A percentile compares a stretch with the other conserved stretches of the same genome.
These are phyloP conservation scores for Pichia sporocuriosa DNA, from an alignment of 805 yeast genomes.

Conservation along the genomic window DNA sequence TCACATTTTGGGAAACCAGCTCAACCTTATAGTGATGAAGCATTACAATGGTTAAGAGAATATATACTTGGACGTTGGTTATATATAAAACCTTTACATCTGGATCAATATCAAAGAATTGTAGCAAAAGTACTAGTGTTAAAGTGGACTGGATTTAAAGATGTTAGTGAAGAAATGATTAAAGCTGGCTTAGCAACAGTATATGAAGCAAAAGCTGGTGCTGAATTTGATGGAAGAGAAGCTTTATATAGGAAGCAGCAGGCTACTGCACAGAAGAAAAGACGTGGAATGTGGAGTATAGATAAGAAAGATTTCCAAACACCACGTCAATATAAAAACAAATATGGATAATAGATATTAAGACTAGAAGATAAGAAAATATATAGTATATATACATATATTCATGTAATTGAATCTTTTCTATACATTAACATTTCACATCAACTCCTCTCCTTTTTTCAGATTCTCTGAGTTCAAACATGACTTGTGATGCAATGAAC, in stretches of 20 bases:
- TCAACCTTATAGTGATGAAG: slow-evolving; percentile 82
- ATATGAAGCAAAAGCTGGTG: slow-evolving; percentile 75
- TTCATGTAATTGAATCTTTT: neutral
- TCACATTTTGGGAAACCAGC: slow-evolving; percentile 92
- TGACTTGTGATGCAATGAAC: slow-evolving; percentile 82
- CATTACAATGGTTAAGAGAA: slow-evolving; percentile 65
- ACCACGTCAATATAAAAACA: slow-evolving; percentile 73
- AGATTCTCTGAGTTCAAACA: slow-evolving; percentile 86
- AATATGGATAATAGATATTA: slow-evolving; percentile 21
- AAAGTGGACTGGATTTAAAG: slow-evolving; percentile 63
- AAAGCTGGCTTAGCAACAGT: slow-evolving; percentile 77
- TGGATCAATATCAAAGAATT: slow-evolving; percentile 86
- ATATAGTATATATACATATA: neutral
- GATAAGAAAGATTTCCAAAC: slow-evolving; percentile 39
- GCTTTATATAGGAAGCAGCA: slow-evolving; percentile 53
- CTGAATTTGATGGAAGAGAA: slow-evolving; percentile 82
- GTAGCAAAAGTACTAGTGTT: slow-evolving; percentile 67
- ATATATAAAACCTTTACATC: slow-evolving; percentile 66
- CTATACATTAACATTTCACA: slow-evolving; percentile 55
- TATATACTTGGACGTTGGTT: slow-evolving; percentile 62
- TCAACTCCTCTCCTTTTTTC: slow-evolving; percentile 81
- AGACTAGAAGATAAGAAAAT: no score
- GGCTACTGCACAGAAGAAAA: slow-evolving; percentile 45
- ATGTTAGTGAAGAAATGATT: slow-evolving; percentile 85
- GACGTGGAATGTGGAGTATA: slow-evolving; percentile 65